phyloP scores from a whole-genome alignment of 495 filamentous ascomycete species.

The Collariella sp. region DNA sequence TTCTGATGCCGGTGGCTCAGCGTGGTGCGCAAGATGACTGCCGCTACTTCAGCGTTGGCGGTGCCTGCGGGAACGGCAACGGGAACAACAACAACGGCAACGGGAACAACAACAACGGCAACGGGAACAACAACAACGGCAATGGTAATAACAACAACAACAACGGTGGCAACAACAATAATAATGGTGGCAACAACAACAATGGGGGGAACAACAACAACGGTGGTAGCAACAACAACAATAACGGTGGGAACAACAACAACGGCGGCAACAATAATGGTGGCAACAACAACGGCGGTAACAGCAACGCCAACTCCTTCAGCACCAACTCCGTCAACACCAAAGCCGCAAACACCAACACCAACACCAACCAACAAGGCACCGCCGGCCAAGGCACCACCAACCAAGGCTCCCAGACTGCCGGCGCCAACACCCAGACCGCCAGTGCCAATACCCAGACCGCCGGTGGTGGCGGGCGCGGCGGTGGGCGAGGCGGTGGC shows the following conservation, averaged over 20 bases:
- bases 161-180: constrained; percentile 6
- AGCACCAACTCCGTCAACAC: constrained; percentile 1
- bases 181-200: background rate
- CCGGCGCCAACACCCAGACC: background rate
- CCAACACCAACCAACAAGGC: background rate
- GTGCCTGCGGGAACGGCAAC: constrained; percentile 18
- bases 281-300: background rate
- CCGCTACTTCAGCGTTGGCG: constrained; percentile 48
- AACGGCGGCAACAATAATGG: background rate
- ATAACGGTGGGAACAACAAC: constrained; percentile 3
- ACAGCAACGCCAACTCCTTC: constrained; percentile 6
- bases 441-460: constrained; percentile 1
- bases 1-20: constrained; percentile 69
- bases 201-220: constrained; percentile 6
- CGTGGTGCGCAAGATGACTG: constrained; percentile 69
- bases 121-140: constrained; percentile 14
- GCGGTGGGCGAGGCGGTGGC: background rate
- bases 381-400: background rate
- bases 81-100: constrained; percentile 20
- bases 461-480: background rate
- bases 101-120: constrained; percentile 16
- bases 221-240: constrained; percentile 6
- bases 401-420: background rate
- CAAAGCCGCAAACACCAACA: background rate
- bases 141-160: constrained; percentile 11